Evolutionary conservation across 2,329 filamentous ascomycete genomes (phyloP).

Genomic region (Hymenoscyphus linearis): DNA sequence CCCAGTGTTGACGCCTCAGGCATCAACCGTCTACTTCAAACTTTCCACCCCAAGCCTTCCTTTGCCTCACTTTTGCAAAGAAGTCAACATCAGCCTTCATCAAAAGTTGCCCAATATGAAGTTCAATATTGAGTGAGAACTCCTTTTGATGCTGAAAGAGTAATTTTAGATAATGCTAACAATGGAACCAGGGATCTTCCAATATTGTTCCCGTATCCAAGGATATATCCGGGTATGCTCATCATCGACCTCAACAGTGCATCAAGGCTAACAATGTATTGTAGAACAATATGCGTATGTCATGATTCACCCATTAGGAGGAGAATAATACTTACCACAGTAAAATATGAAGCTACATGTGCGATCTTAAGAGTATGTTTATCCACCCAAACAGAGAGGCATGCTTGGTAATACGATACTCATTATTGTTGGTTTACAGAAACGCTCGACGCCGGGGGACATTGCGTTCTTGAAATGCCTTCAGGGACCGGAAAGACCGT

Average conservation of each 20-base stretch:
- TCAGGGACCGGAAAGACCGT: conserved; percentile 98
- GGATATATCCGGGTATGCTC: conserved; percentile 56
- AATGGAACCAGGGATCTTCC: conserved; percentile 52
- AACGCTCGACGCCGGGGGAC: conserved; percentile 88
- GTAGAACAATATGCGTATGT: conserved; percentile 63
- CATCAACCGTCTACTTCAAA: neutral
- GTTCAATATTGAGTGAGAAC: conserved; percentile 68
- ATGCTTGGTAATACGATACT: conserved; percentile 13
- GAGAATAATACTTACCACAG: conserved; percentile 10
- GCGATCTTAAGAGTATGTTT: conserved; percentile 63
- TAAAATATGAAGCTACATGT: conserved; percentile 59
- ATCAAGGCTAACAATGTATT: conserved; percentile 38
- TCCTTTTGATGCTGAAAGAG: neutral
- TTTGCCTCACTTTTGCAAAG: neutral
- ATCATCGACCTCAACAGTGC: neutral
- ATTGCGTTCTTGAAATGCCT: conserved; percentile 98
- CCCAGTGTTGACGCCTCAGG: neutral
- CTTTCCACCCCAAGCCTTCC: neutral
- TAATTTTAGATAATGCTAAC: neutral
- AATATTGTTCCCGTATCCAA: conserved; percentile 68
- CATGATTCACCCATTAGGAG: neutral
- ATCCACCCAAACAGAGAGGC: neutral
- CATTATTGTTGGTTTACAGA: conserved; percentile 28
- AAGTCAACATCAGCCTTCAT: conserved; percentile 1
- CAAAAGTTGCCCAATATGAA: conserved; percentile 52